phyloP scores from a whole-genome alignment of 345 rosid species.

The Carallia brachiata region DNA sequence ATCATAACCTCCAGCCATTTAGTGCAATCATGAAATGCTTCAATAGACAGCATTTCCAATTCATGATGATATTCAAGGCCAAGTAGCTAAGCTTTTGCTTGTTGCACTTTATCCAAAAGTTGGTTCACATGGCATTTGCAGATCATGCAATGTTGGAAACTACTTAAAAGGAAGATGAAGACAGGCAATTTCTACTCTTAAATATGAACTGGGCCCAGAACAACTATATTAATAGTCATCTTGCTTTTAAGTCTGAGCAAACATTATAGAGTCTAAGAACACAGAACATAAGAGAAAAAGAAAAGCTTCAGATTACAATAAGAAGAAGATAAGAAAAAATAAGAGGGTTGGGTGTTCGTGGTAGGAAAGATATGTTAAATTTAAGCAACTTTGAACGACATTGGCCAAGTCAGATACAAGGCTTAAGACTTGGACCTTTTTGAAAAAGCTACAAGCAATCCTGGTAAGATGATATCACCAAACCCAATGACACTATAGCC shows the following conservation, averaged over 20 bases:
- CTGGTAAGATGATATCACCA: slow-evolving; percentile 96
- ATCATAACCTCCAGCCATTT: not conserved
- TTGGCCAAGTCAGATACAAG: not conserved
- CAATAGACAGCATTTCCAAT: not conserved
- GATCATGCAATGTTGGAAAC: too few species aligned
- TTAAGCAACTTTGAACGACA: not conserved
- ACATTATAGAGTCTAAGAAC: too few species aligned
- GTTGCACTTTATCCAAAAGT: not conserved
- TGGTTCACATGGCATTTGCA: too few species aligned
- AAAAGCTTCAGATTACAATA: too few species aligned
- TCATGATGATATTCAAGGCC: not conserved
- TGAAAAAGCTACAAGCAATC: slow-evolving; percentile 85
- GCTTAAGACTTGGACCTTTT: slow-evolving; percentile 52
- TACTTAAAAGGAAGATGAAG: not conserved
- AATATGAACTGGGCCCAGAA: too few species aligned
- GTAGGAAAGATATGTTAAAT: not conserved
- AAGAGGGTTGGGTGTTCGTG: too few species aligned
- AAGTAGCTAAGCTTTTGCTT: not conserved
- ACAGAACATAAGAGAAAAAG: too few species aligned
- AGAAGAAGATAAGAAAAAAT: too few species aligned
- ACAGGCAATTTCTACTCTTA: too few species aligned
- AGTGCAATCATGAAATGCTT: not conserved
- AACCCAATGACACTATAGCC: slow-evolving; percentile 97
- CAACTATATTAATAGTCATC: too few species aligned
- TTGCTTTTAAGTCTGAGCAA: too few species aligned